Base-by-base conservation (phyloP, 306 rosid genomes). In the Ceratonia siliqua region DNA sequence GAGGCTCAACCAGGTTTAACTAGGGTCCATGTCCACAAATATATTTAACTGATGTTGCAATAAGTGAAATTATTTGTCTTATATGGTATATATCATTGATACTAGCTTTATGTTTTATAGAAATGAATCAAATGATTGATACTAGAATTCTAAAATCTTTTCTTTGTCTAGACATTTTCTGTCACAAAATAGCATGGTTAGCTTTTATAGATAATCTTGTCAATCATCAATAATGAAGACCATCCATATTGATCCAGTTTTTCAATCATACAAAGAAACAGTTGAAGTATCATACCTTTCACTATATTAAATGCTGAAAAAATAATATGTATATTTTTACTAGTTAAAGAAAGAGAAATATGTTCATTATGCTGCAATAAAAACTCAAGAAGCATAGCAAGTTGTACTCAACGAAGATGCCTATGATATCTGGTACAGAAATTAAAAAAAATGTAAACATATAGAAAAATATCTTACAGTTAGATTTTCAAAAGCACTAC, bases 401-500 rank as follows among this genome's bases (percentile, higher is more conserved):
- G 52, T 68, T 61, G 27, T 50, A 46, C 61, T 38, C 50, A 62
- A 53, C 35, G 61, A 53, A 78, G 45, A 68, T 68, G 52, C 3
- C 5, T 2, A n/a, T 17, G 59, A 72, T 58, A 48, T 65, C 68
- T 36, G 72, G 28, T 12, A 59, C 54, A 21, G 13, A 35, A 69
- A 45, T 64, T n/a, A 28, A 62, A 46, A 33, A 68, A 33, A 52
- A 68, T 55, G 67, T 59, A 32, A 70, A 39, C 24, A 30, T 42
- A 77, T 22, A 78, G 15, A 71, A 53, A 76, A 66, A 52, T 74
- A 78, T 53, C 94, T 63, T 83, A 94, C 97, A 13, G 87, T 85
- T 54, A 94, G 62, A 90, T 94, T 94, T 75, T 94, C 93, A n/a
- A 90, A 90, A 73, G 99, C 99, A 27, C 93, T 92, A 82, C 69